Percentiles rank a stretch among this genome's conserved stretches.
phyloP scores from a whole-genome alignment of 2,329 filamentous ascomycete genomes.

The Orbilia javanica region DNA sequence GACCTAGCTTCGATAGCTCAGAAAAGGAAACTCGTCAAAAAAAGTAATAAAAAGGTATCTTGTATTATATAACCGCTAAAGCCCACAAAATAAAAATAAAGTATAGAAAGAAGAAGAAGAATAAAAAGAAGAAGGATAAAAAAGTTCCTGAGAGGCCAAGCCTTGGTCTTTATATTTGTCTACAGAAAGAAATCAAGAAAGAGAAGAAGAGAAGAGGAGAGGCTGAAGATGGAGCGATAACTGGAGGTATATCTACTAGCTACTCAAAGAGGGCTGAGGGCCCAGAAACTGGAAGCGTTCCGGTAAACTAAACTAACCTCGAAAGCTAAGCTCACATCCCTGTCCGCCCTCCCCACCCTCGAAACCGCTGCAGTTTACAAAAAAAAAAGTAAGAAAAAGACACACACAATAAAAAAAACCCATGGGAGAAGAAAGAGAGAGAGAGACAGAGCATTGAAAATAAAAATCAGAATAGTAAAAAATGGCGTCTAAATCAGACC shows the following conservation, averaged over 20 bases:
- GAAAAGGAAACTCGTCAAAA: conserved; percentile 51
- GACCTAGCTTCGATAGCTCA: neutral
- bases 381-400: neutral
- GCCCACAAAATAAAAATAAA: neutral
- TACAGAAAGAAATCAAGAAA: neutral
- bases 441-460: neutral
- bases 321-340: conserved; percentile 55
- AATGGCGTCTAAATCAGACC: conserved; percentile 51
- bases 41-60: neutral
- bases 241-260: conserved; percentile 41
- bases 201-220: neutral
- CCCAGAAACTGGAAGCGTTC: conserved; percentile 11
- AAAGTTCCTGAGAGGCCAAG: conserved; percentile 48
- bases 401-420: neutral
- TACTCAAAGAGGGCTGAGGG: conserved; percentile 46
- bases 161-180: conserved; percentile 32
- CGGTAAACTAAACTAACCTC: too few relatives aligned
- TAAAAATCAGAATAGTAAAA: conserved; percentile 1
- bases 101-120: conserved; percentile 11
- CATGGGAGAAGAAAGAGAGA: too few relatives aligned
- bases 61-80: conserved; percentile 37
- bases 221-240: conserved; percentile 8
- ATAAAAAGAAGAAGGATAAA: neutral
- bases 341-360: conserved; percentile 14
- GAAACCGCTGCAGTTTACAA: too few relatives aligned